Base-by-base conservation (phyloP, 805 yeast species). In the Pichia thaimueangensis region DNA sequence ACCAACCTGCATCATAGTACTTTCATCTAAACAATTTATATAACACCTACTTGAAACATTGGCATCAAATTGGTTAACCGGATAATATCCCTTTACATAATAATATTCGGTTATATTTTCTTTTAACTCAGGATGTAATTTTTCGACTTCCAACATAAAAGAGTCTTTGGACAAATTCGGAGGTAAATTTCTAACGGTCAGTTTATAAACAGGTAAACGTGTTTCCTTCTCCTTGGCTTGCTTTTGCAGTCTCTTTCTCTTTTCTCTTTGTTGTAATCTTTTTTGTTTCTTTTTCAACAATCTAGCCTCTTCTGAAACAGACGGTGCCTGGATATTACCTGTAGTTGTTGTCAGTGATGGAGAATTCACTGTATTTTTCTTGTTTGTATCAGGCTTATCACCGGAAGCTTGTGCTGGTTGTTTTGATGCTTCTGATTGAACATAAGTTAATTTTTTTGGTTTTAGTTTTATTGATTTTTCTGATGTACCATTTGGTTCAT, bases 11-110 rank as follows among this genome's bases (percentile, higher is more conserved):
- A 52, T 56, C 37, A 68, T 52, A 1, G 43, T 31, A 4, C 45
- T 37, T 11, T 54, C 53, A n/a, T 52, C 57, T 36, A 59, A 60
- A 44, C 73, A 65, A 11, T 47, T 43, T 2, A 70, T 47, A 52
- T 69, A 73, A 11, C 70, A 67, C 45, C 76, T 55, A 2, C 78
- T 71, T 43, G 57, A 59, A 1, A 54, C 52, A 0, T 73, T 71
- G 12, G 51, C 47, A 32, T 68, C 69, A 45, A 63, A 71, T 1
- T 70, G 69, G 16, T 58, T 59, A 1, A 39, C 33, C 0, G 73
- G 58, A 40, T 64, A 64, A 15, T 55, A 50, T 2, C 80, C 80
- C 40, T 55, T 45, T 2, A 68, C 65, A 53, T 68, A 74, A 50
- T 71, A 70, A 24, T 47, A 48, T 2, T 37, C 38, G 6, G 43